Conservation (phyloP, 164 flowering plant species). For the Berberis thunbergii region DNA sequence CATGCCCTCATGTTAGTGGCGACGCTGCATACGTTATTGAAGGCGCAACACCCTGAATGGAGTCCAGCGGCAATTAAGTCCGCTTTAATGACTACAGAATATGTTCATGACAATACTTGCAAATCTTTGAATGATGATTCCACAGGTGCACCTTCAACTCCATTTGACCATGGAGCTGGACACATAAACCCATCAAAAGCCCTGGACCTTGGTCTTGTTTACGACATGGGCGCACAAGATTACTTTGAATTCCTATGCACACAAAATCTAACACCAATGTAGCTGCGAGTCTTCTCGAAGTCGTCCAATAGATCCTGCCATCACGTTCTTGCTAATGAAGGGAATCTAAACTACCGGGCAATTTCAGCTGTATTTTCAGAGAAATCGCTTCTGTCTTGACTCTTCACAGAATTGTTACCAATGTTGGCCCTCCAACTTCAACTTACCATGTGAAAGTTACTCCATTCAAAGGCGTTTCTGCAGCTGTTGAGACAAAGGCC, state of each 20-base stretch:
- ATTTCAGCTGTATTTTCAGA: slow-evolving; percentile 21
- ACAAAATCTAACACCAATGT: slow-evolving; percentile 15
- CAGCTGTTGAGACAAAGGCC: slow-evolving; percentile 14
- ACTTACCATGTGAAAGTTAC: slow-evolving; percentile 15
- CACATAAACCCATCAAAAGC: slow-evolving; percentile 28
- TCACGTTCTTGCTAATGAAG: slow-evolving; percentile 13
- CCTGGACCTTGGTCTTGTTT: slow-evolving; percentile 26
- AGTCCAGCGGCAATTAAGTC: slow-evolving; percentile 34
- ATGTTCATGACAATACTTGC: background rate
- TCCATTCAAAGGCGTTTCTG: slow-evolving; percentile 18
- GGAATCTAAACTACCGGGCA: slow-evolving; percentile 28
- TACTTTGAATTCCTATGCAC: slow-evolving; percentile 29
- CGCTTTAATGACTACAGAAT: slow-evolving; percentile 12
- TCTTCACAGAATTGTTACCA: slow-evolving; percentile 26
- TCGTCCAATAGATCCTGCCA: slow-evolving; percentile 22
- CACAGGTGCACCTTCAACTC: slow-evolving; percentile 15
- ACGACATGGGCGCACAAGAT: slow-evolving; percentile 21
- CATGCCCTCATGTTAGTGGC: slow-evolving; percentile 38
- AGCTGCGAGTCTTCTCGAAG: slow-evolving; percentile 21
- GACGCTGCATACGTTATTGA: slow-evolving; percentile 26
- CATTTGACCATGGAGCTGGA: slow-evolving; percentile 25
- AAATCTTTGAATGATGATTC: slow-evolving; percentile 13
- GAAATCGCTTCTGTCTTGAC: slow-evolving; percentile 11
- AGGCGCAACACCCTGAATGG: slow-evolving; percentile 29
- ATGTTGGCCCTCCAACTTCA: slow-evolving; percentile 26